phyloP scores from a whole-genome alignment of 441 rosid species.

The Capsella rubella region DNA sequence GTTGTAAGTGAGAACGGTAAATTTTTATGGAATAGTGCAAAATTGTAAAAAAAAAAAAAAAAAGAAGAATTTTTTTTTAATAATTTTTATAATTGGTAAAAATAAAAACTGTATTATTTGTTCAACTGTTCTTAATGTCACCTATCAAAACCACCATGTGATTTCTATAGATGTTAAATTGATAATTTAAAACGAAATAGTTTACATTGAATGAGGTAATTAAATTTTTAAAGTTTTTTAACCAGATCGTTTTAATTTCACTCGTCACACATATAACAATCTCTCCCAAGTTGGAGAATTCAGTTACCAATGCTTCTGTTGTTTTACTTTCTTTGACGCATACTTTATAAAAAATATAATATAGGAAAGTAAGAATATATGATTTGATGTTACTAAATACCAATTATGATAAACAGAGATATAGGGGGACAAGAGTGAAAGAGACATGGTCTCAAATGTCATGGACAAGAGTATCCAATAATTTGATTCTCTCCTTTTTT shows the following conservation, averaged over 20 bases:
- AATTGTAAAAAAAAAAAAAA: too few relatives aligned
- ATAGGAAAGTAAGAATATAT: constrained; percentile 26
- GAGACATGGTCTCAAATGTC: constrained; percentile 44
- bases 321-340: constrained; percentile 21
- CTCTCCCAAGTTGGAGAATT: constrained; percentile 14
- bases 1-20: too few relatives aligned
- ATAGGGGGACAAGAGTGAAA: constrained; percentile 47
- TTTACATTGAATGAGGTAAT: too few relatives aligned
- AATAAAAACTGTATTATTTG: too few relatives aligned
- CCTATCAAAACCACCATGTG: too few relatives aligned
- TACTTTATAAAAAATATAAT: not conserved
- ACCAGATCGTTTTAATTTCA: not conserved
- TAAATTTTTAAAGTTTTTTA: not conserved
- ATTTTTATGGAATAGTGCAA: too few relatives aligned
- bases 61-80: too few relatives aligned
- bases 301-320: constrained; percentile 12
- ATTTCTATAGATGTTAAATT: too few relatives aligned
- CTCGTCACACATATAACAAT: not conserved
- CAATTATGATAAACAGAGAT: constrained; percentile 33
- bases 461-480: constrained; percentile 46
- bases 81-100: too few relatives aligned
- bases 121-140: too few relatives aligned
- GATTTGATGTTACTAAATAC: constrained; percentile 39
- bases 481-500: constrained; percentile 39
- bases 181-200: too few relatives aligned